Base-by-base conservation (phyloP, 768 basidiomycete species). In the Coprinopsis cinerea region DNA sequence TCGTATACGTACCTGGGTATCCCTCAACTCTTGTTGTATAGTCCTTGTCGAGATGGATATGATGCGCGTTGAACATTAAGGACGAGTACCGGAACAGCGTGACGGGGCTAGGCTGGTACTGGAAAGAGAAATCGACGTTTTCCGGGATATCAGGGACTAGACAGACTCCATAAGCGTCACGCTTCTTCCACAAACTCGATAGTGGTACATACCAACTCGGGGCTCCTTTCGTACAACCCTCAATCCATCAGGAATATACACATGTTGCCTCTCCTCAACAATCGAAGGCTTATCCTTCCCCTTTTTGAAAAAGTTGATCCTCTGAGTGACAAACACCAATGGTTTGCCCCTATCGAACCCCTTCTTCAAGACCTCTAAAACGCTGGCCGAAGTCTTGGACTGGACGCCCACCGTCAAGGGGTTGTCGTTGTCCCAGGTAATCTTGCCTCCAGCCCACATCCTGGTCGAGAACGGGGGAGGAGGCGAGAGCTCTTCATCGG, bases 51-150 rank as follows among this genome's bases (percentile, higher is more conserved):
- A 92, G 76, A 64, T 93, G 90, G 55, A 93, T 88, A 56, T 81
- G 75, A 56, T 93, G 90, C 11, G 79, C 86, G 57, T 93, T 92
- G 69, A 89, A 90, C 55, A 83, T 92, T 20, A 93, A 70, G 17
- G 90, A 88, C 3, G 88, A 92, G 67, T 85, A 93, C 20, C 88
- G 81, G 70, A 93, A 93, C 18, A 92, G 69, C 0, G 85, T 88
- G 7, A 82, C 81, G 28, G 80, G 65, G 22, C 76, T 80, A 2
- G 89, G 89, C 13, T 67, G 78, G 59, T 82, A 89, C 25, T 67
- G 71, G 62, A 88, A 83, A 3, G 78, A 74, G 61, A 87, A 83
- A 53, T 83, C 77, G 22, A 67, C 52, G 0, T 71, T 63, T 2
- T 58, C 52, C 11, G 81, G 82, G 17, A 83, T 59, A 51, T 68